Conservation (phyloP, 2,329 filamentous ascomycete species). For the Annulohypoxylon truncatum region DNA sequence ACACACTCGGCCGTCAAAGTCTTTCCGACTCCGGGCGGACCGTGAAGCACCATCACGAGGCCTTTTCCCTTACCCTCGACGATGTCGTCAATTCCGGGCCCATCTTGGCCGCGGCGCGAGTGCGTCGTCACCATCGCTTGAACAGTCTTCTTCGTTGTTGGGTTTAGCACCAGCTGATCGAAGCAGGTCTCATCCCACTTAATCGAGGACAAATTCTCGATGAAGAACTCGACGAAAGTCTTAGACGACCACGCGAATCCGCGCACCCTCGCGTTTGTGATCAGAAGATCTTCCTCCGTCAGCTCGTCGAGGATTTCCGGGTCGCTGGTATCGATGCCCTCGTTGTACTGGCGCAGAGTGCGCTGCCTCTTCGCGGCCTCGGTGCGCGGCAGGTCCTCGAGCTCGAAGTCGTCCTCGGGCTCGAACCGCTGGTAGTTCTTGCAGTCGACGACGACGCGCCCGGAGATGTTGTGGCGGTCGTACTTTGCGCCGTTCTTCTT, state of each 20-base stretch:
- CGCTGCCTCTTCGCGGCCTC: slow-evolving; percentile 45
- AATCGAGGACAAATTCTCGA: slow-evolving; percentile 59
- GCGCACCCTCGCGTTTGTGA: slow-evolving; percentile 41
- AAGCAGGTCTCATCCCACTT: slow-evolving; percentile 63
- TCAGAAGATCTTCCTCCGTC: slow-evolving; percentile 41
- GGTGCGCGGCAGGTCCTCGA: slow-evolving; percentile 37
- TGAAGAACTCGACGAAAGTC: slow-evolving; percentile 57
- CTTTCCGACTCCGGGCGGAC: slow-evolving; percentile 38
- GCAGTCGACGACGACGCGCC: slow-evolving; percentile 49
- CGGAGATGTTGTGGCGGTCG: slow-evolving; percentile 45
- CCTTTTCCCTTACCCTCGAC: slow-evolving; percentile 39
- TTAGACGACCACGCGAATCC: slow-evolving; percentile 39
- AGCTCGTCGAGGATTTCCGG: slow-evolving; percentile 38
- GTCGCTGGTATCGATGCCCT: slow-evolving; percentile 42
- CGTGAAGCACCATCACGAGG: slow-evolving; percentile 37
- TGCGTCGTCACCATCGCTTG: slow-evolving; percentile 33
- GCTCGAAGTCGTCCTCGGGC: slow-evolving; percentile 40
- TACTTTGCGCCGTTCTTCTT: slow-evolving; percentile 7
- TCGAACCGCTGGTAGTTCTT: slow-evolving; percentile 48
- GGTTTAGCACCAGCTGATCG: slow-evolving; percentile 31
- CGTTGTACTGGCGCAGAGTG: slow-evolving; percentile 38
- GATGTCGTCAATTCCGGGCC: slow-evolving; percentile 35
- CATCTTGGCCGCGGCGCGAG: slow-evolving; percentile 12
- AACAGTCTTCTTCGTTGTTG: slow-evolving; percentile 27
- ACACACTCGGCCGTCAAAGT: slow-evolving; percentile 53